Evolutionary conservation across 352 stramenopile species (phyloP).

Genomic region (Globisporangium spiculum): DNA sequence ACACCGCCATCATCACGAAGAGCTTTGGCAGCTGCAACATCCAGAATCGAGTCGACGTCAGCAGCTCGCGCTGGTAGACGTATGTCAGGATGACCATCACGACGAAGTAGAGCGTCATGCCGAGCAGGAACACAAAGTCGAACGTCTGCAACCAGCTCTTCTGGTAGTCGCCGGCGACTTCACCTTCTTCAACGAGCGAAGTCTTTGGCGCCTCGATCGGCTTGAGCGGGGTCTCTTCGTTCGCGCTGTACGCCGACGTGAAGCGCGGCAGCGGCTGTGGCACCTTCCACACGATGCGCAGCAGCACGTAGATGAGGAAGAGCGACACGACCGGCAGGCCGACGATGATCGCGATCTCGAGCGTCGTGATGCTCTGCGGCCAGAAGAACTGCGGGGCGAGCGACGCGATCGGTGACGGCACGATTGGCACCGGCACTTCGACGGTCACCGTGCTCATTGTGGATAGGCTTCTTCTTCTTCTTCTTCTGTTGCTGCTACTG

Average conservation of each 20-base stretch:
- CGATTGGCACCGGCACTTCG: slow-evolving; percentile 12
- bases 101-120: slow-evolving; percentile 45
- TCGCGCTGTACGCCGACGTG: slow-evolving; percentile 34
- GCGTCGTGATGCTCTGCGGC: slow-evolving; percentile 24
- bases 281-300: slow-evolving; percentile 66
- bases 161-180: slow-evolving; percentile 56
- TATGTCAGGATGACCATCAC: slow-evolving; percentile 43
- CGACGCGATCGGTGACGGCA: slow-evolving; percentile 4
- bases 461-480: background rate
- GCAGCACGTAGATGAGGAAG: slow-evolving; percentile 54
- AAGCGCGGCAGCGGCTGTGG: slow-evolving; percentile 34
- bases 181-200: slow-evolving; percentile 49
- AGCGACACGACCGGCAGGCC: slow-evolving; percentile 45
- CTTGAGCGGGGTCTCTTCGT: slow-evolving; percentile 32
- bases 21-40: slow-evolving; percentile 62
- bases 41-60: slow-evolving; percentile 38
- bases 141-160: slow-evolving; percentile 55
- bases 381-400: slow-evolving; percentile 18
- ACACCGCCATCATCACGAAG: slow-evolving; percentile 55
- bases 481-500: background rate
- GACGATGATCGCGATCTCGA: slow-evolving; percentile 25
- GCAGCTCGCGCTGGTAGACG: slow-evolving; percentile 44
- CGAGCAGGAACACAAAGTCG: slow-evolving; percentile 55
- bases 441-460: slow-evolving; percentile 17
- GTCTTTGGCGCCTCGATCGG: slow-evolving; percentile 36